Percentiles rank a stretch among this genome's conserved stretches.
phyloP scores from a whole-genome alignment of 805 yeast species.

The Ogataea methylovora region DNA sequence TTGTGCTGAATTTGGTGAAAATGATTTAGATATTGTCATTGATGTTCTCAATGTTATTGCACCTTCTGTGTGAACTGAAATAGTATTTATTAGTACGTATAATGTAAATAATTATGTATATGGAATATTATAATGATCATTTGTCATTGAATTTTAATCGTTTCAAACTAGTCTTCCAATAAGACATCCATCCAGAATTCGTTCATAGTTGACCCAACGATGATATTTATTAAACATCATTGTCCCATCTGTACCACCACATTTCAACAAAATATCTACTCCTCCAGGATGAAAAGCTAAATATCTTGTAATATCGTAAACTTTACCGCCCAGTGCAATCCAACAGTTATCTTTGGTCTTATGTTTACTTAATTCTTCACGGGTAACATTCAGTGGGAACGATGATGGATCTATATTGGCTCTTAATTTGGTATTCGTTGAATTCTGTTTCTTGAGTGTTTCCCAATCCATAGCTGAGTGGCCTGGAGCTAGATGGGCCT shows the following conservation, averaged over 20 bases:
- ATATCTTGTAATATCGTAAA: constrained; percentile 82
- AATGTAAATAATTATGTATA: no score
- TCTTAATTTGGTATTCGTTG: constrained; percentile 33
- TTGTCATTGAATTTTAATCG: no score
- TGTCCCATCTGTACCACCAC: constrained; percentile 85
- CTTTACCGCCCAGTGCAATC: constrained; percentile 75
- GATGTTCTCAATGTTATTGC: no score
- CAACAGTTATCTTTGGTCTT: constrained; percentile 64
- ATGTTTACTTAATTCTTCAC: constrained; percentile 55
- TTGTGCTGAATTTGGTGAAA: constrained; percentile 18
- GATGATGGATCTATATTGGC: constrained; percentile 37
- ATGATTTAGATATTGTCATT: constrained; percentile 13
- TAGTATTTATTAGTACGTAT: no score
- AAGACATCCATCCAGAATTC: constrained; percentile 70
- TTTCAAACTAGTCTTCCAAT: constrained; percentile 51
- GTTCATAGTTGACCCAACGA: constrained; percentile 71
- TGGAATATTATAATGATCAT: no score
- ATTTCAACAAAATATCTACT: constrained; percentile 59
- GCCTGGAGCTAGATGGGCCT: constrained; percentile 48
- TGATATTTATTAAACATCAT: constrained; percentile 63
- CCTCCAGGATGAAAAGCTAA: constrained; percentile 93
- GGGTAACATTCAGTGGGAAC: constrained; percentile 51
- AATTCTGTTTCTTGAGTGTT: constrained; percentile 36
- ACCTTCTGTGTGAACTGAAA: no score
- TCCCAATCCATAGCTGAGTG: constrained; percentile 91